Conservation (phyloP, 148 eudicot genomes). For the Cornus controversa region DNA sequence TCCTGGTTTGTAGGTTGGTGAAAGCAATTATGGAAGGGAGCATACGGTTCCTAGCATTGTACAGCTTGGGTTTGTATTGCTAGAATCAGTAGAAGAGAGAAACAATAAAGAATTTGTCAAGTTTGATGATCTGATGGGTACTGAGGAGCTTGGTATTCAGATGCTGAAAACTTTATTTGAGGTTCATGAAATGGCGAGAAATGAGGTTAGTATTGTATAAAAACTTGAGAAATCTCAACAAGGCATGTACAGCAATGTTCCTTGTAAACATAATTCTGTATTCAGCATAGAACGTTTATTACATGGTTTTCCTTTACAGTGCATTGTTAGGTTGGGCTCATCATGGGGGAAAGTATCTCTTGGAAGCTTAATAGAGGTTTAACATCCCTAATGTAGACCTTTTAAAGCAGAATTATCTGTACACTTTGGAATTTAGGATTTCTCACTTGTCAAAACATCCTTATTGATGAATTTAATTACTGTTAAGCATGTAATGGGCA, state of each 20-base stretch:
- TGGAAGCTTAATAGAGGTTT: neutral
- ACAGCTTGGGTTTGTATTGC: slow-evolving; percentile 52
- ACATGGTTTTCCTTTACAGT: slow-evolving; percentile 4
- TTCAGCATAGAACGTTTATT: neutral
- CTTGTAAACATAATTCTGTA: neutral
- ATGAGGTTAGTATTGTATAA: slow-evolving; percentile 36
- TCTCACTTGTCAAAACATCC: neutral
- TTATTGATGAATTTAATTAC: neutral
- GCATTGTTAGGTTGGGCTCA: neutral
- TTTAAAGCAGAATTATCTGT: neutral
- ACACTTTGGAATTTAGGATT: neutral
- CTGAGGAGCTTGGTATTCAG: slow-evolving; percentile 50
- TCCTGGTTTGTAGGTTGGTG: slow-evolving; percentile 36
- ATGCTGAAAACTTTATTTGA: slow-evolving; percentile 55
- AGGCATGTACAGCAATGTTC: neutral
- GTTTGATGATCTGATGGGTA: slow-evolving; percentile 46
- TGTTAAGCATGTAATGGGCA: neutral
- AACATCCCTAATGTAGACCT: neutral
- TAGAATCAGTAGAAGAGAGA: slow-evolving; percentile 44
- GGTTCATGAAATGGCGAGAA: slow-evolving; percentile 61
- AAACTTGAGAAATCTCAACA: neutral
- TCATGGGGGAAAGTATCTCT: neutral
- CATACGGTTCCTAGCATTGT: slow-evolving; percentile 62
- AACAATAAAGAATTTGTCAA: slow-evolving; percentile 24
- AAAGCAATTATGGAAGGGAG: slow-evolving; percentile 59